phyloP scores from a whole-genome alignment of 371 early-diverging fungal species.

The Umbelopsis sp. region DNA sequence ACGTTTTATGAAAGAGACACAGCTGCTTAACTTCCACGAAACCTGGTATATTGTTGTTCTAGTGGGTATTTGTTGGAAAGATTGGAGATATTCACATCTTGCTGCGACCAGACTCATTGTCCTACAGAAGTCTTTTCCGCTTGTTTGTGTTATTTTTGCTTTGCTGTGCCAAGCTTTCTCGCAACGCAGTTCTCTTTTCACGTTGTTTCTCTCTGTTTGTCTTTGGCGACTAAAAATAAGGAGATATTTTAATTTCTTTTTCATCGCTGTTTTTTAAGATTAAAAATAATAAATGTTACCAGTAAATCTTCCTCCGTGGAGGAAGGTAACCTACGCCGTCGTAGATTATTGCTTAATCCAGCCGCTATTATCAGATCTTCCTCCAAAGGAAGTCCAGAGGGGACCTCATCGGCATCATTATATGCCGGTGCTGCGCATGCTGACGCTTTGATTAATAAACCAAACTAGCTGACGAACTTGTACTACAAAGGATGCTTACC shows the following conservation, averaged over 20 bases:
- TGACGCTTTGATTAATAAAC: not conserved
- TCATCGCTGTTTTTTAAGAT: too few relatives aligned
- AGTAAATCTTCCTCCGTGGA: not conserved
- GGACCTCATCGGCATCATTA: not conserved
- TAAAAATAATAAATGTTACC: not conserved
- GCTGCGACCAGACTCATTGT: too few relatives aligned
- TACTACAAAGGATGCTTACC: too few relatives aligned
- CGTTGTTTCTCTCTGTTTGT: not conserved
- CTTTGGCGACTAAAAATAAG: not conserved
- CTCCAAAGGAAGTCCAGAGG: not conserved
- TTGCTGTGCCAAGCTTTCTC: conserved; percentile 1
- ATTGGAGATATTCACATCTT: too few relatives aligned
- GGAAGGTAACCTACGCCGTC: not conserved
- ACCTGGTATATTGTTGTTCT: too few relatives aligned
- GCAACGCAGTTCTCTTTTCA: not conserved
- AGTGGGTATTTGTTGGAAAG: too few relatives aligned
- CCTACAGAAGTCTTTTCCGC: not conserved
- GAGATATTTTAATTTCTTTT: not conserved
- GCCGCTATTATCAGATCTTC: conserved; percentile 7
- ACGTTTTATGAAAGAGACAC: too few relatives aligned
- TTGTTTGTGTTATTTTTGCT: not conserved
- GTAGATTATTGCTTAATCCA: not conserved
- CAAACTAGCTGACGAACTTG: too few relatives aligned
- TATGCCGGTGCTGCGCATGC: not conserved
- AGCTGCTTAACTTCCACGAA: too few relatives aligned